Base-by-base conservation (phyloP, 495 filamentous ascomycete species). In the Neurospora cerealis region DNA sequence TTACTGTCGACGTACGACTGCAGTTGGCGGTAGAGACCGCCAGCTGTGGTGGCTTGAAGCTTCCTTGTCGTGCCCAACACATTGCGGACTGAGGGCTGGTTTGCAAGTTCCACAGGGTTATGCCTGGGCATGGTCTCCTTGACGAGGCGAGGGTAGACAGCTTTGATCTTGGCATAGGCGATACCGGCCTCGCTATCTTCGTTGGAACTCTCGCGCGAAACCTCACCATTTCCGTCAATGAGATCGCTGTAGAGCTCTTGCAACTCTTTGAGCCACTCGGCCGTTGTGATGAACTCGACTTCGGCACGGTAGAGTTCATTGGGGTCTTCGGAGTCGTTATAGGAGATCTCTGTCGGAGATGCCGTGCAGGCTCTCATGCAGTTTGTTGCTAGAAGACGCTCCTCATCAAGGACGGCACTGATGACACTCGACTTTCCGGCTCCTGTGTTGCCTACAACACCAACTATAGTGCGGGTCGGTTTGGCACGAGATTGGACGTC, bases 81-180 rank as follows among this genome's bases (percentile, higher is more conserved):
- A 32, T 69, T 73, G 40, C 75, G 74, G 19, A 89, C 84, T 13
- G 78, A 73, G 9, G 81, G 62, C 21, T 83, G 76, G n/a, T 73
- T 74, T n/a, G 87, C 78, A 19, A 91, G 81, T 0, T 72, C 73
- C 5, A 83, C 74, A 0, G 86, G 77, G 5, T 73, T 84, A n/a
- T 80, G 77, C 4, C 84, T 74, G 0, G 79, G 74, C 13, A 92
- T 81, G 73, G 84, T 83, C 39, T 90, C 85, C 73, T 85, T 89
- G 0, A 85, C 87, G 74, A 85, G 84, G 19, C 80, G 78, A 4
- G 90, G 89, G 76, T 91, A 92, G 1, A 93, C 88, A 11, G 89
- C 88, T 75, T 85, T 89, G 75, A 92, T 88, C 74, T 92, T 92
- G 17, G 87, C 88, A 74, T 87, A 89, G 4, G 90, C 90, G 28